Evolutionary conservation across 164 flowering plant species (phyloP).

Genomic region (Hamamelis virginiana): DNA sequence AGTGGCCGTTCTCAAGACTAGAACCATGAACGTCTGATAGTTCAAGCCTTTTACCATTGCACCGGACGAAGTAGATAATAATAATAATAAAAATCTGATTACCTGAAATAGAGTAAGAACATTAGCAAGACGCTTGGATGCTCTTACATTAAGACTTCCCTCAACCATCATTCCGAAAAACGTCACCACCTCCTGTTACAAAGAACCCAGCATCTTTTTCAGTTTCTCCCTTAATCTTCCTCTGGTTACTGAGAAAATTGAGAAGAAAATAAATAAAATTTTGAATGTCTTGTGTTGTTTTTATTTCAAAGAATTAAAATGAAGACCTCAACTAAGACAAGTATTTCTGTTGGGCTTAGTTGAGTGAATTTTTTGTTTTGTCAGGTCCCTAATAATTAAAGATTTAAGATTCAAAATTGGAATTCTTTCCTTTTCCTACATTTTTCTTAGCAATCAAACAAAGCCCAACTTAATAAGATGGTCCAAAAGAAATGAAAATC

Average conservation of each 20-base stretch:
- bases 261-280: neutral
- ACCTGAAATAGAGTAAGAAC: constrained; percentile 57
- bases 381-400: no score
- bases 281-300: neutral
- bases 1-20: no score
- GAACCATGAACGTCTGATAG: no score
- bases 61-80: no score
- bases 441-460: neutral
- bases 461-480: neutral
- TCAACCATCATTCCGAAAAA: constrained; percentile 25
- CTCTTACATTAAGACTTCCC: constrained; percentile 24
- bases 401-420: no score
- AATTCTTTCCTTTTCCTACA: no score
- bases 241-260: neutral
- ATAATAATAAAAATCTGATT: neutral
- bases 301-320: neutral
- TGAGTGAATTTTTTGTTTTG: no score
- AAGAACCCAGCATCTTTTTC: neutral
- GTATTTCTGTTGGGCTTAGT: neutral
- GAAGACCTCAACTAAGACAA: neutral
- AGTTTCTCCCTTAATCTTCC: neutral
- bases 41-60: no score
- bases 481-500: neutral
- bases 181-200: constrained; percentile 38
- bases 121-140: constrained; percentile 37